Evolutionary conservation across 768 basidiomycete species (phyloP).

Genomic region (Tricholoma saponaceum): DNA sequence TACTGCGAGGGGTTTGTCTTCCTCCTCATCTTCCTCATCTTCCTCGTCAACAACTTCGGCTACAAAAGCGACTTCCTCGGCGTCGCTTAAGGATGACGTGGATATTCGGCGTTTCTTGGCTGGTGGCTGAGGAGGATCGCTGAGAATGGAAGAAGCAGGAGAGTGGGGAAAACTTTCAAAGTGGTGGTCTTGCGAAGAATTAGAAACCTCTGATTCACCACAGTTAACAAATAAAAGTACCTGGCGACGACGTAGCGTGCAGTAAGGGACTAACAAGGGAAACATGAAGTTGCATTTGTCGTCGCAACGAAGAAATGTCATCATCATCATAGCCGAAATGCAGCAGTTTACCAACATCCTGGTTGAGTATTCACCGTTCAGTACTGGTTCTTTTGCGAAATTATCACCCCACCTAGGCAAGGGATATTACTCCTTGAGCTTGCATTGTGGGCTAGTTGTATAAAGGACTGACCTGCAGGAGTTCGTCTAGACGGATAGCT

Average conservation of each 20-base stretch:
- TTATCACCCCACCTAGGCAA: not conserved
- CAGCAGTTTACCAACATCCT: conserved; percentile 76
- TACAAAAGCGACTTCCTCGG: conserved; percentile 27
- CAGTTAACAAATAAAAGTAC: conserved; percentile 29
- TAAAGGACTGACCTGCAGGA: conserved; percentile 59
- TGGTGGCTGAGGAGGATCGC: conserved; percentile 43
- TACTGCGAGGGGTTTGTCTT: conserved; percentile 52
- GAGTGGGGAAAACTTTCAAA: conserved; percentile 33
- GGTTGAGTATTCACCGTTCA: not conserved
- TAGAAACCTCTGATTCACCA: conserved; percentile 7
- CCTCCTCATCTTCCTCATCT: conserved; percentile 51
- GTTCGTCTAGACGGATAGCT: conserved; percentile 77
- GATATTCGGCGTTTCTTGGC: conserved; percentile 53
- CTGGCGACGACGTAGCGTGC: conserved; percentile 45
- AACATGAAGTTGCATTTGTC: conserved; percentile 59
- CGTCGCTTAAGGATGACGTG: conserved; percentile 48
- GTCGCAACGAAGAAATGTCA: conserved; percentile 62
- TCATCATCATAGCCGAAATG: conserved; percentile 77
- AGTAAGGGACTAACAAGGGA: conserved; percentile 47
- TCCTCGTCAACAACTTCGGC: conserved; percentile 28
- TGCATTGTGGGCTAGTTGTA: conserved; percentile 1
- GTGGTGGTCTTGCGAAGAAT: conserved; percentile 21
- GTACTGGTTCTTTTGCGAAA: not conserved
- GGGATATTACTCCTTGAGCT: not conserved
- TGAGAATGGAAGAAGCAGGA: conserved; percentile 46